phyloP scores from a whole-genome alignment of 116 monocot species.

The Phalaenopsis hybrid region DNA sequence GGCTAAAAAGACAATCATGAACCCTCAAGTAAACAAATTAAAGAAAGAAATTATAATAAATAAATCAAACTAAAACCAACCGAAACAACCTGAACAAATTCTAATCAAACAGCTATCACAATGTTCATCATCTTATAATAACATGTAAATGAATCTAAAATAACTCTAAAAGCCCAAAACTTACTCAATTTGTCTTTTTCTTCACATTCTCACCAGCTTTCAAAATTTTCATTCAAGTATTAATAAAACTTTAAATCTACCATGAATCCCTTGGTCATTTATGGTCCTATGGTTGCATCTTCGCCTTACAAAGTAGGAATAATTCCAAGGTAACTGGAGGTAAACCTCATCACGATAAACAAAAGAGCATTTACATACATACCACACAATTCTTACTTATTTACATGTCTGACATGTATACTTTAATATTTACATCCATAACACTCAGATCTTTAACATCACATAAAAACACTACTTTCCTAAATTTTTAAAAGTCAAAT shows the following conservation, averaged over 20 bases:
- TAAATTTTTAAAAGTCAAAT: too few relatives aligned
- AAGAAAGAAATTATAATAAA: not conserved
- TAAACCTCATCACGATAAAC: not conserved
- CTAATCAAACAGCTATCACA: not conserved
- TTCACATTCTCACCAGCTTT: not conserved
- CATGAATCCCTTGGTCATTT: not conserved
- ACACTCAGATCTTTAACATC: too few relatives aligned
- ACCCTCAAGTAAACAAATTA: not conserved
- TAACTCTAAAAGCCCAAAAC: not conserved
- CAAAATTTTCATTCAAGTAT: not conserved
- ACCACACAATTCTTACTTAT: too few relatives aligned
- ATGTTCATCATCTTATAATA: not conserved
- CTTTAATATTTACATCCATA: too few relatives aligned
- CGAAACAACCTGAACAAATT: not conserved
- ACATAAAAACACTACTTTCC: too few relatives aligned
- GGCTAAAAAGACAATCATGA: not conserved
- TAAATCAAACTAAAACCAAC: not conserved
- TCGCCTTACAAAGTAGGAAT: not conserved
- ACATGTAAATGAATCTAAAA: not conserved
- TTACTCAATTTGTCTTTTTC: not conserved
- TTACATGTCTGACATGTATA: too few relatives aligned
- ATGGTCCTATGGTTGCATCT: not conserved
- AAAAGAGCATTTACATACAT: too few relatives aligned
- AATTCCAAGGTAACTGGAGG: not conserved
- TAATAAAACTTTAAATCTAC: not conserved